Base-by-base conservation (phyloP, 805 yeast species). In the Saturnispora gosingensis region DNA sequence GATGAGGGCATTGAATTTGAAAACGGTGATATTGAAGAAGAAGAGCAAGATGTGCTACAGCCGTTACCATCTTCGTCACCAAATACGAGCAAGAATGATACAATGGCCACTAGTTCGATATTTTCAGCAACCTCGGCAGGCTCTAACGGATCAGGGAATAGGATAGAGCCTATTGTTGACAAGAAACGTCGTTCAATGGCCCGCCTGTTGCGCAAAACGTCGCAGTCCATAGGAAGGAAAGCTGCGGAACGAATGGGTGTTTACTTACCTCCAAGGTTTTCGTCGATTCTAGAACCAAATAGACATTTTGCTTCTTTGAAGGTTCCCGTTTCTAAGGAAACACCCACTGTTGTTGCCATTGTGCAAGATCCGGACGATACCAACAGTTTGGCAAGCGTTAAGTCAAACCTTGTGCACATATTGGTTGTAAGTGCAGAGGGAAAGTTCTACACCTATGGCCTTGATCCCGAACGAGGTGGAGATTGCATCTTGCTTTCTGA, bases 191-290 rank as follows among this genome's bases (percentile, higher is more conserved):
- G 82, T 49, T 80, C 88, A 0, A 85, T 86, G 11, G 93, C 88
- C 0, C 67, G 95, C 52, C 74, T 86, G 70, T 79, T 86, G 25
- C 70, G 95, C 58, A 72, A 88, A 54, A 84, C 91, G 2, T 85
- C 93, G 0, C 95, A 86, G 59, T 80, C 78, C 4, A 70, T 85
- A 51, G 90, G 91, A 0, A 70, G 90, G 46, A 80, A 79, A 56
- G 93, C 93, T 1, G 96, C 96, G 0, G 95, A 84, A 59, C 84
- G 82, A 49, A 82, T 89, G 77, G 96, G 95, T 0, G 87, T 87
- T n/a, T 85, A 84, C 55, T 73, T 90, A 28, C 97, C 97, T 2
- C 81, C 85, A 11, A 80, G 87, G 50, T 83, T 91, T 52, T 81
- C 91, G 2, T 88, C 96, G 0, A 83, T 91, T 53, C 71, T 91